A percentile compares a stretch with the other conserved stretches of the same genome.
These are phyloP conservation scores for Aureobasidium melanogenum DNA, from an alignment of 2,329 filamentous ascomycete species.

Conservation along the genomic window DNA sequence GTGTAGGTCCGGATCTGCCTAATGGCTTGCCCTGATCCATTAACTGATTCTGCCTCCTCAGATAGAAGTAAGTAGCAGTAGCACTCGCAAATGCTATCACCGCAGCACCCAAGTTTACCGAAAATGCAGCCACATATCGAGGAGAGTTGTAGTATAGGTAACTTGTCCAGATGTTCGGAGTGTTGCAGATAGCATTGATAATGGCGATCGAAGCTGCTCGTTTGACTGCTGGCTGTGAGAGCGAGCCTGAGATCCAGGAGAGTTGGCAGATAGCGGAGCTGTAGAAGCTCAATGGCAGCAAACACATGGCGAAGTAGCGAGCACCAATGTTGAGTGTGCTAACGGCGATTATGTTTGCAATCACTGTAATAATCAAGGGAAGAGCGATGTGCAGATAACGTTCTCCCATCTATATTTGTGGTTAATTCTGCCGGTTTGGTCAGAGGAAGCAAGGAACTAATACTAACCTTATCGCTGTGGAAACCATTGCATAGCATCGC, in stretches of 20 bases:
- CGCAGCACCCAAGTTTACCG: constrained; percentile 1
- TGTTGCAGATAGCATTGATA: constrained; percentile 48
- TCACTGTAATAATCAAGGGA: constrained; percentile 22
- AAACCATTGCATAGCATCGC: constrained; percentile 28
- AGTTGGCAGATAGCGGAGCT: constrained; percentile 54
- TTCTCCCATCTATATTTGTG: constrained; percentile 25
- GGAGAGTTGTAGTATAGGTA: constrained; percentile 35
- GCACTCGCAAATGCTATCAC: background rate
- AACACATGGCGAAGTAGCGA: constrained; percentile 27
- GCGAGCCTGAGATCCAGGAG: constrained; percentile 42
- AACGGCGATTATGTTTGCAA: constrained; percentile 24
- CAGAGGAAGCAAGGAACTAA: too few species aligned
- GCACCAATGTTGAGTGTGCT: constrained; percentile 21
- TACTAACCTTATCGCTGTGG: constrained; percentile 26
- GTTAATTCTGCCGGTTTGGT: background rate
- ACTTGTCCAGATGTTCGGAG: constrained; percentile 43
- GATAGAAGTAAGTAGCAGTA: background rate
- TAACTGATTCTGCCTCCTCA: background rate
- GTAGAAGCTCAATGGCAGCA: constrained; percentile 41
- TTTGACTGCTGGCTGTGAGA: constrained; percentile 46
- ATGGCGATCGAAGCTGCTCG: constrained; percentile 46
- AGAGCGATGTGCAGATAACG: constrained; percentile 31
- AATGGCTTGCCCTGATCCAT: background rate
- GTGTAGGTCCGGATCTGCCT: background rate
- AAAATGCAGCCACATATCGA: constrained; percentile 5